Evolutionary conservation across 1,284 basidiomycete genomes (phyloP).

Genomic region (Ceratobasidium sp.): DNA sequence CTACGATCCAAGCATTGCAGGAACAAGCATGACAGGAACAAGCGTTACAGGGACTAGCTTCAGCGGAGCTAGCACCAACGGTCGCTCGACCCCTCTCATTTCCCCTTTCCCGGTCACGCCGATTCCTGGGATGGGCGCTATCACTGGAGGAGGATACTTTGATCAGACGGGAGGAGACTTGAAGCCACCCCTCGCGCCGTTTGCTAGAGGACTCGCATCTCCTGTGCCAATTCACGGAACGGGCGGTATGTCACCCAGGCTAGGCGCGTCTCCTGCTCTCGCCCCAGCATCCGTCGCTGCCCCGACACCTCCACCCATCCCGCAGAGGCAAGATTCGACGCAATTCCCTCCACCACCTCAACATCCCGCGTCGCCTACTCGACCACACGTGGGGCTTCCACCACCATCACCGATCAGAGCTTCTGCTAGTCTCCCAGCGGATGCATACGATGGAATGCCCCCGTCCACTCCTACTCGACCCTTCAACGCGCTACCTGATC

Average conservation of each 20-base stretch:
- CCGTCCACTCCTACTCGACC: conserved; percentile 29
- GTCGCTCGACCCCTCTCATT: conserved; percentile 21
- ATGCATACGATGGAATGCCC: conserved; percentile 17
- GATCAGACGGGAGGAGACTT: not conserved
- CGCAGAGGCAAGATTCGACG: conserved; percentile 9
- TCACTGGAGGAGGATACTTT: conserved; percentile 23
- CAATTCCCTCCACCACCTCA: conserved; percentile 40
- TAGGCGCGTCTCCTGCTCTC: not conserved
- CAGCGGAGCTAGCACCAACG: not conserved
- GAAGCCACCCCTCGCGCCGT: conserved; percentile 21
- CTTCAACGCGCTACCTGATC: conserved; percentile 17
- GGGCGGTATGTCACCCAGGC: not conserved
- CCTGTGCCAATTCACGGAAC: conserved; percentile 1
- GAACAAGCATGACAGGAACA: not conserved
- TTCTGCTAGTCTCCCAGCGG: not conserved
- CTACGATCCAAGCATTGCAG: conserved; percentile 15
- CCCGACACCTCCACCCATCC: conserved; percentile 8
- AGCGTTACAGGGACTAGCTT: conserved; percentile 9
- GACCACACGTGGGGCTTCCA: conserved; percentile 34
- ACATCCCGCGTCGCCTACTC: conserved; percentile 35
- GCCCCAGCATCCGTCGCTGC: not conserved
- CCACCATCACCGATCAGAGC: conserved; percentile 15
- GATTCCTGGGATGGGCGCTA: conserved; percentile 30
- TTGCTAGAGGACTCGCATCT: not conserved
- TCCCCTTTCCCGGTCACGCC: conserved; percentile 33